phyloP scores from a whole-genome alignment of 768 basidiomycete species.

The Hericium rajendrae region DNA sequence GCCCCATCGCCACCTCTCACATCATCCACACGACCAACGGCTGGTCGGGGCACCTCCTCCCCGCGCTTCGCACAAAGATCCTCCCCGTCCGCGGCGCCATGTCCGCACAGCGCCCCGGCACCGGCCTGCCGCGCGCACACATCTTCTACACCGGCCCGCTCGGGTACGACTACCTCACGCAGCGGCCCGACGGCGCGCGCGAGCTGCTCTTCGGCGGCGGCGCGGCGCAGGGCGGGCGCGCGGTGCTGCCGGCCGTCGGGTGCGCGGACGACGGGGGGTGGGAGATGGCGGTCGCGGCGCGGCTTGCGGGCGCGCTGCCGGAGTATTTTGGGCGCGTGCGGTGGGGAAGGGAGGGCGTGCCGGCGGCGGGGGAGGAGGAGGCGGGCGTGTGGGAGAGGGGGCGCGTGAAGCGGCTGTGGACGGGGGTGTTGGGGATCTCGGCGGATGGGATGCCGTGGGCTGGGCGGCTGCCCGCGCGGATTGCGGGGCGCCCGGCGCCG shows the following conservation, averaged over 20 bases:
- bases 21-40: conserved; percentile 83
- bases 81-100: conserved; percentile 51
- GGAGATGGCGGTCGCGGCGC: conserved; percentile 27
- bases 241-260: conserved; percentile 21
- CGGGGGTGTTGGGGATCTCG: conserved; percentile 54
- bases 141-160: conserved; percentile 41
- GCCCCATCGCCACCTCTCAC: conserved; percentile 45
- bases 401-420: conserved; percentile 49
- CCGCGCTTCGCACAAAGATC: conserved; percentile 50
- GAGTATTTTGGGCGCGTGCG: conserved; percentile 39
- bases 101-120: conserved; percentile 55
- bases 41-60: conserved; percentile 66
- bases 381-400: conserved; percentile 30
- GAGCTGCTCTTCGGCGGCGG: conserved; percentile 67
- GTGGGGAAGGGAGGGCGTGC: conserved; percentile 32
- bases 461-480: conserved; percentile 42
- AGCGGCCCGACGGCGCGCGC: conserved; percentile 35
- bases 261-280: conserved; percentile 27
- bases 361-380: conserved; percentile 8
- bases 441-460: conserved; percentile 62
- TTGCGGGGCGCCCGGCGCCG: conserved; percentile 27
- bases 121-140: conserved; percentile 32
- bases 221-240: conserved; percentile 24
- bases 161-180: conserved; percentile 61
- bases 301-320: conserved; percentile 41